Evolutionary conservation across 1,139 yeast species (phyloP), one percentile per base, ranked within the genome.

Genomic region (Taphrina confusa): DNA sequence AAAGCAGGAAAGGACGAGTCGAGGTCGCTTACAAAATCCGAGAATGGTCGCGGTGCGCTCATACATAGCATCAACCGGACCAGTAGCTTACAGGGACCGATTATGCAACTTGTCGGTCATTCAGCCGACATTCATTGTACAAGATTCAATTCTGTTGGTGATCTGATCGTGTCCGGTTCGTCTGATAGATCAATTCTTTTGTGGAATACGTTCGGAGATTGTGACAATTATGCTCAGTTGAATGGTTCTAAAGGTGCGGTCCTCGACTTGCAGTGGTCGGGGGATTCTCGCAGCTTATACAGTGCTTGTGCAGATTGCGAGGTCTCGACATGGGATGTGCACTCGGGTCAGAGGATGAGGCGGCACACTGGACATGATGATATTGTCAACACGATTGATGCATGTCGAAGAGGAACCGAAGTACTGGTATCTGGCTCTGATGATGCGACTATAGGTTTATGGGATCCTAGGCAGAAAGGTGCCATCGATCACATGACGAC

Each of bases 401-500:
- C 68, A 25, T 69, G 72, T 51, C 65, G 67, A 2, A 66, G 74
- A 3, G 68, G 76, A 6, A 68, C 72, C 2, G 73, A 73, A 23
- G 50, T 72, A n/a, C 66, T 79, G 3, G 75, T 78, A 2, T 78
- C 85, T 30, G 89, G 81, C 2, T 77, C 84, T 16, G 95, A 87
- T 67, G 90, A 84, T 67, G 90, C 91, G 0, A 63, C 71, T 3
- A 74, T 80, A 0, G 74, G 75, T 23, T 55, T 82, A 1, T 87
- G 92, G 92, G 95, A 87, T 66, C 74, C 76, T 20, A 73, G 89
- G 60, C 76, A 79, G 12, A 83, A 80, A 66, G 65, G 66, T 1
- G 75, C 80, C 0, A 73, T 78, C 18, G 67, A 68, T 2, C 68
- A 65, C 22, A 71, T 82, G 51, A 68, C 72, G 14, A 76, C 83